Base-by-base conservation (phyloP, 345 rosid genomes). In the Gynandropsis gynandra region DNA sequence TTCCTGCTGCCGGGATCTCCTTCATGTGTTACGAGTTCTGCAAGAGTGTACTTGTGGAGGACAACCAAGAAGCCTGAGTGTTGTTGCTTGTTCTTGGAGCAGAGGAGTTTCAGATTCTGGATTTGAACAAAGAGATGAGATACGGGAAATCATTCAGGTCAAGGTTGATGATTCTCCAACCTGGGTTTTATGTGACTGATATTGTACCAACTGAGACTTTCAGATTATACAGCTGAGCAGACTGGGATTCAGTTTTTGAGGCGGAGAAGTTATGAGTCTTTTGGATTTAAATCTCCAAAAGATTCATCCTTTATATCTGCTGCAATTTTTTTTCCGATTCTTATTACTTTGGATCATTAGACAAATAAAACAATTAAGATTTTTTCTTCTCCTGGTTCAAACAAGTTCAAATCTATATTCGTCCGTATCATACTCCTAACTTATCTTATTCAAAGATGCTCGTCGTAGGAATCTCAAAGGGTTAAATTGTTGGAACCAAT, bases 1-100 rank as follows among this genome's bases (percentile, higher is more conserved):
- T 90, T 27, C 96, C 95, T 27, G 97, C 98, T 38, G 98, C 97
- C 38, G 98, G 98, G 52, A 87, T 92, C 69, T 88, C 98, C 8
- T 92, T 92, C 68, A 87, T 92, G 98, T 92, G 97, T 67, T 92
- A 87, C 62, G 97, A 92, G 68, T 97, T 96, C 17, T 80, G 89
- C 74, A 92, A 88, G 69, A 75, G 76, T 80, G 78, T 87, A 58
- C 74, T 88, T 8, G 74, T 93, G 4, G 97, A 82, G 64, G 61
- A 77, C 14, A 74, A 71, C 4, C 79, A 74, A 44, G 80, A 80
- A 53, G 80, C 78, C 14, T 67, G 53, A 61, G 31, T 60, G 10
- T 54, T 54, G 0, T 12, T 16, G 6, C 1, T 18, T 59, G 21
- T 24, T 18, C 14, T 16, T 18, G 20, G 44, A 12, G 29, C 29